phyloP scores from a whole-genome alignment of 2,329 filamentous ascomycete genomes.

The Cytospora leucostoma region DNA sequence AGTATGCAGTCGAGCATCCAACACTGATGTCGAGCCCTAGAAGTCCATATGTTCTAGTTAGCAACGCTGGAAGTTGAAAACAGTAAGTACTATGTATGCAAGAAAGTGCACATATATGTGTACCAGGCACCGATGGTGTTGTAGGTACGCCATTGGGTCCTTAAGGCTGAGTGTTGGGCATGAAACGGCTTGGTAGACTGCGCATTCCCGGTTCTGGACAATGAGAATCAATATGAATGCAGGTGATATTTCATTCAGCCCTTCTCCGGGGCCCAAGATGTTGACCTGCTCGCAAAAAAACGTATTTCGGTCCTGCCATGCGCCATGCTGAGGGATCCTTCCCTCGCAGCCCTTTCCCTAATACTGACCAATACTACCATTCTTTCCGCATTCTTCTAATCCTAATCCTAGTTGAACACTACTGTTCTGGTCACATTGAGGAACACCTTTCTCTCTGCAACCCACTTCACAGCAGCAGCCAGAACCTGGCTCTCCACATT shows the following conservation, averaged over 20 bases:
- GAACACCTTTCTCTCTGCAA: constrained; percentile 75
- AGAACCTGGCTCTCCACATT: constrained; percentile 84
- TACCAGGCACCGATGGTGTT: no score
- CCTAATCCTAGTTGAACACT: constrained; percentile 61
- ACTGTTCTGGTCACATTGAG: constrained; percentile 80
- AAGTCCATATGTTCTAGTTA: no score
- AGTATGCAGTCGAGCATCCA: no score
- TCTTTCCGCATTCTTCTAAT: not conserved
- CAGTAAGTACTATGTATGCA: no score
- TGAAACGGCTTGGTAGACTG: not conserved
- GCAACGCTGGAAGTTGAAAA: no score
- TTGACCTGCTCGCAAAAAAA: not conserved
- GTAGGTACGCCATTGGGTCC: no score
- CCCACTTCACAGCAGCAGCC: constrained; percentile 81
- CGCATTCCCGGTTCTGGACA: not conserved
- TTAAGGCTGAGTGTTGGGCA: not conserved
- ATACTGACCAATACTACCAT: not conserved
- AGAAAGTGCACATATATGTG: no score
- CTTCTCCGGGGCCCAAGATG: not conserved
- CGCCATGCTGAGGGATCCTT: not conserved
- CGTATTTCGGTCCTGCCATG: not conserved
- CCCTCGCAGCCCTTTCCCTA: not conserved
- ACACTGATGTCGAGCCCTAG: no score
- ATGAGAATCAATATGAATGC: not conserved
- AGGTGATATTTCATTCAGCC: not conserved